These are phyloP conservation scores for Penicillium longicatenatum DNA, from an alignment of 495 filamentous ascomycete species.

Conservation along the genomic window DNA sequence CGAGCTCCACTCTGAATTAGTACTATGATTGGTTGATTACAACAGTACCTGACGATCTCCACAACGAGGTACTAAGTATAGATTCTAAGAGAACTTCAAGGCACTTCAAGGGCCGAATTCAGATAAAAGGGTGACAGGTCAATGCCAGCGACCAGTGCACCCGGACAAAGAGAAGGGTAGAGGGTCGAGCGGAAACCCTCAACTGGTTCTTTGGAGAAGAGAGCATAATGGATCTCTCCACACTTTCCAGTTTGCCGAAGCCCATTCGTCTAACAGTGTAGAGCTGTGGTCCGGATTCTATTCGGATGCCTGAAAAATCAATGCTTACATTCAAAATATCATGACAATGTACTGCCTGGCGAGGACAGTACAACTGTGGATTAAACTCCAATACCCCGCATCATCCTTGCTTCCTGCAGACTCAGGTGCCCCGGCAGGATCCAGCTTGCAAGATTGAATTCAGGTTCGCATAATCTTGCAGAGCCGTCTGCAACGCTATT, in stretches of 20 bases:
- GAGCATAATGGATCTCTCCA: neutral
- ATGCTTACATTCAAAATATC: neutral
- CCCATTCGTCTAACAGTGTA: neutral
- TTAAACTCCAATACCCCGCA: slow-evolving; percentile 1
- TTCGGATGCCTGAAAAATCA: neutral
- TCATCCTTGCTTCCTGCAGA: slow-evolving; percentile 6
- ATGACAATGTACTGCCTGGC: neutral
- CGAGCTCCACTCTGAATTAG: neutral
- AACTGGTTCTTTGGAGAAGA: neutral
- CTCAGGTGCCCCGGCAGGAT: neutral
- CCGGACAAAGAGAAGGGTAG: too few species aligned
- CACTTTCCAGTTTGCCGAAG: neutral
- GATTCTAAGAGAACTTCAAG: neutral
- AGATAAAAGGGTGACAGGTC: neutral
- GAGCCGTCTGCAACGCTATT: neutral
- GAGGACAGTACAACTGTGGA: neutral
- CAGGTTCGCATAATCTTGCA: slow-evolving; percentile 12
- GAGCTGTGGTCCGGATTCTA: neutral
- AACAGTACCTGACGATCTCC: neutral
- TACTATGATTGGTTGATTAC: neutral
- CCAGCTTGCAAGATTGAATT: slow-evolving; percentile 6
- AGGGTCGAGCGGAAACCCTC: neutral
- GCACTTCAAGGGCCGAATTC: neutral
- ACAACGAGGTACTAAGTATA: neutral
- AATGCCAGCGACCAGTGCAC: neutral